Evolutionary conservation across 2,329 filamentous ascomycete genomes (phyloP), one percentile per base, ranked within the genome.

Genomic region (Aspergillus carbonarius): DNA sequence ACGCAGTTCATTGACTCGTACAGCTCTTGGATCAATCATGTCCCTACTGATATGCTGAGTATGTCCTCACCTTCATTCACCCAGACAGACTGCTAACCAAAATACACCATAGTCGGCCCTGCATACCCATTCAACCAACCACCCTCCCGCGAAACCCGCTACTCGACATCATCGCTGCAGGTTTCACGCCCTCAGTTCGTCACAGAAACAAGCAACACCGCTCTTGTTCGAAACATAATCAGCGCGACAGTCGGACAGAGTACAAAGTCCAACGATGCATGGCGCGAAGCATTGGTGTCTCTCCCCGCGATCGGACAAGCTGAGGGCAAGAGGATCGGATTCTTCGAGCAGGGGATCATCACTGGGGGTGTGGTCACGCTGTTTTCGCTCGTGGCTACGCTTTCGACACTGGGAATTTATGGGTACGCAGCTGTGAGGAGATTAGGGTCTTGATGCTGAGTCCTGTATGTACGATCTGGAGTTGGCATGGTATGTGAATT

Each of bases 21-120:
- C 12, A 68, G 80, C 0, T 80, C 81, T 0, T 83, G 82, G 66
- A 73, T 84, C 56, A 88, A 88, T 68, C 81, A 85, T 54, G 78
- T 88, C 6, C 85, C 85, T 0, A 61, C 74, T 2, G 77, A 82
- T 34, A 72, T 88, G 2, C 78, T 88, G 4, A 65, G 79, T 68
- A 70, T 69, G 54, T 7, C 15, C 5, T 6, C 12, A 6, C 9
- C 2, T n/a, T 3, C 13, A 6, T 18, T 13, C 25, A 10, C 15
- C 13, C 8, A 10, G n/a, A n/a, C n/a, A n/a, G n/a, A n/a, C n/a
- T n/a, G n/a, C n/a, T n/a, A n/a, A n/a, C n/a, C n/a, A n/a, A n/a
- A n/a, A n/a, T n/a, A n/a, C n/a, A 4, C 7, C 27, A 2, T 35
- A 69, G 67, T 71, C 20, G 69, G 69, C 2, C 69, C 69, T 8